Percentiles rank a stretch among this genome's conserved stretches.
Evolutionary conservation across 352 stramenopile genomes (phyloP).

Genomic region (Plasmopara halstedii): DNA sequence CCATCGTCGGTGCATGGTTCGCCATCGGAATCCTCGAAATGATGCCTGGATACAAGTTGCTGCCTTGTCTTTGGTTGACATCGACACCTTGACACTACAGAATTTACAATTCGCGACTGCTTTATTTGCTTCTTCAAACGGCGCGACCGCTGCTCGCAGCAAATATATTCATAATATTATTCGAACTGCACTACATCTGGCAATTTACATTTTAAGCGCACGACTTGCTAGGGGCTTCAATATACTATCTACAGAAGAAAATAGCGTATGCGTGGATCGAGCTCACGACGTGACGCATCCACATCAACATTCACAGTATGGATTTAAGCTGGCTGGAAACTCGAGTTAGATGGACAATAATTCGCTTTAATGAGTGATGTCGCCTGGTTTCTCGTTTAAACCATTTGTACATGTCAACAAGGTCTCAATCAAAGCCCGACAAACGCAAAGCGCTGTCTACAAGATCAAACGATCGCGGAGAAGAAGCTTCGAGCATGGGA

Average conservation of each 20-base stretch:
- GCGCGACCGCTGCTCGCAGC: constrained; percentile 10
- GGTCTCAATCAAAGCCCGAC: constrained; percentile 29
- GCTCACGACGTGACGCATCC: constrained; percentile 19
- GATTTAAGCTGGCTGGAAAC: constrained; percentile 11
- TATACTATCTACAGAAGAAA: constrained; percentile 25
- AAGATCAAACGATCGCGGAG: constrained; percentile 27
- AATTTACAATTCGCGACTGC: constrained; percentile 1
- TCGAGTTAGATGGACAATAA: no score
- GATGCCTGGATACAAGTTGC: constrained; percentile 48
- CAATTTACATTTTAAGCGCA: constrained; percentile 12
- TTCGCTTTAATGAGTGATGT: no score
- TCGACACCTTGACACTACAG: neutral
- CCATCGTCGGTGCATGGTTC: constrained; percentile 18
- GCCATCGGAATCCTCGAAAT: constrained; percentile 31
- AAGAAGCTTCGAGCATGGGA: constrained; percentile 46
- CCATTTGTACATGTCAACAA: constrained; percentile 22
- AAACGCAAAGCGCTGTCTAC: constrained; percentile 35
- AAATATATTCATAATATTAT: constrained; percentile 23
- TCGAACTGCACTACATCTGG: constrained; percentile 16
- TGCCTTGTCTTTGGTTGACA: constrained; percentile 26
- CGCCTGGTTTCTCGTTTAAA: constrained; percentile 1
- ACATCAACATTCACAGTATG: constrained; percentile 25
- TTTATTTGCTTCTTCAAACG: constrained; percentile 6
- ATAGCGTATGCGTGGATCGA: constrained; percentile 5
- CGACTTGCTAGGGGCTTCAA: constrained; percentile 11